These are phyloP conservation scores for Sambucus nigra DNA, from an alignment of 129 eudicot species.

Conservation along the genomic window DNA sequence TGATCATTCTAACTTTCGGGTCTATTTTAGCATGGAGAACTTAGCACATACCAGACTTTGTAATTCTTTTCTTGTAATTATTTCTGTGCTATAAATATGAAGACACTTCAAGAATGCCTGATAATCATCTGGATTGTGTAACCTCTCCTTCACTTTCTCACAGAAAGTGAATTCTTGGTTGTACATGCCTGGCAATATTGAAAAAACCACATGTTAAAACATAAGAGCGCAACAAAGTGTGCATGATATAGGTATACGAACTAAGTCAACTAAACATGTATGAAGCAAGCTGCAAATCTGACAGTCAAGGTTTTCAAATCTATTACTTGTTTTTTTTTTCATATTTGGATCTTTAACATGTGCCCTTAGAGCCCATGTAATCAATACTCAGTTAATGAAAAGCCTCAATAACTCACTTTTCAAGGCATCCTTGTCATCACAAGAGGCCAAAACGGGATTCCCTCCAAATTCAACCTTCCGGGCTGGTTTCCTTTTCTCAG, in stretches of 20 bases:
- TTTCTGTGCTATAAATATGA: conserved; percentile 93
- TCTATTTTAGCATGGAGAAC: background rate
- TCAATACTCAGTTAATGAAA: too few species aligned
- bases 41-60: conserved; percentile 65
- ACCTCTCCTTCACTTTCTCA: conserved; percentile 86
- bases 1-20: background rate
- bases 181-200: conserved; percentile 52
- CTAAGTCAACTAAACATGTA: background rate
- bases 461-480: conserved; percentile 78
- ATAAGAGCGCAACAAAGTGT: background rate
- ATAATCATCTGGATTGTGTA: conserved; percentile 79
- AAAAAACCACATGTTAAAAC: conserved; percentile 4
- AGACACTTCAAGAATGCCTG: conserved; percentile 98
- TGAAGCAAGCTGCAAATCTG: conserved; percentile 7
- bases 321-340: too few species aligned
- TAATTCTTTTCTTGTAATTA: conserved; percentile 81
- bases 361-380: background rate
- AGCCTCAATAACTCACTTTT: conserved; percentile 57
- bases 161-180: conserved; percentile 79
- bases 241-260: background rate
- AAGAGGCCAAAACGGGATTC: conserved; percentile 35
- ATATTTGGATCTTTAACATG: too few species aligned
- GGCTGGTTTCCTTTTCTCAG: conserved; percentile 64
- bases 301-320: too few species aligned
- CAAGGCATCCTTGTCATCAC: conserved; percentile 64